phyloP scores from a whole-genome alignment of 2,329 filamentous ascomycete genomes.

The Talaromyces albobiverticillius region DNA sequence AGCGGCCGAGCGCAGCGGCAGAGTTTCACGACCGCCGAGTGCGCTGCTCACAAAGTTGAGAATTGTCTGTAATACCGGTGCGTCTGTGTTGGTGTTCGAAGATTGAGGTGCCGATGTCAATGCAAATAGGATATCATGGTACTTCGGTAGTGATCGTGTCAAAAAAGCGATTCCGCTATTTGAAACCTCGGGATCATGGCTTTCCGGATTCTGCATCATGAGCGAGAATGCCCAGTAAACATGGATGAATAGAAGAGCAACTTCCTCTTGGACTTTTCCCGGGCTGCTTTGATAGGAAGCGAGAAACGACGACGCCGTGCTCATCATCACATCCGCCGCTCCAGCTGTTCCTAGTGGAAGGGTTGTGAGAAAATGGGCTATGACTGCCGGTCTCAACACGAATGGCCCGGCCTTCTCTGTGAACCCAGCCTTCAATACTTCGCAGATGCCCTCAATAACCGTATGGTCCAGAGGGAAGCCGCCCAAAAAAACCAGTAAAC shows the following conservation, averaged over 20 bases:
- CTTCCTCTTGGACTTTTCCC: conserved; percentile 31
- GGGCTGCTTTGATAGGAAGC: conserved; percentile 40
- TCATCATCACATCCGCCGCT: conserved; percentile 44
- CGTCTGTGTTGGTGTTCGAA: conserved; percentile 16
- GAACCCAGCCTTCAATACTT: conserved; percentile 46
- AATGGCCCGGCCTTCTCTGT: conserved; percentile 44
- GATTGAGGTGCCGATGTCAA: conserved; percentile 25
- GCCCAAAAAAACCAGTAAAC: conserved; percentile 38
- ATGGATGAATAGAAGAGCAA: conserved; percentile 35
- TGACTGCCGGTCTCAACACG: conserved; percentile 41
- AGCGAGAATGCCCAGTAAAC: conserved; percentile 37
- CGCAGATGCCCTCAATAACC: conserved; percentile 46
- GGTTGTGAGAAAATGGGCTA: conserved; percentile 40
- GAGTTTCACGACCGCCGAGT: conserved; percentile 40
- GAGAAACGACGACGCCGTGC: conserved; percentile 45
- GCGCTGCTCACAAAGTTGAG: conserved; percentile 41
- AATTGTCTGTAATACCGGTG: conserved; percentile 31
- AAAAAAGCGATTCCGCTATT: conserved; percentile 47
- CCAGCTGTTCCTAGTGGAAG: conserved; percentile 38
- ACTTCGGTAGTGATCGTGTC: conserved; percentile 41
- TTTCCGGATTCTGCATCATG: conserved; percentile 32
- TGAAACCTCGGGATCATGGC: conserved; percentile 41
- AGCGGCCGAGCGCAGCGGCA: conserved; percentile 46
- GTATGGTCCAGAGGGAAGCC: conserved; percentile 38
- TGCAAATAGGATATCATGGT: conserved; percentile 36